phyloP scores from a whole-genome alignment of 495 filamentous ascomycete genomes.

The Daldinia caldariorum region DNA sequence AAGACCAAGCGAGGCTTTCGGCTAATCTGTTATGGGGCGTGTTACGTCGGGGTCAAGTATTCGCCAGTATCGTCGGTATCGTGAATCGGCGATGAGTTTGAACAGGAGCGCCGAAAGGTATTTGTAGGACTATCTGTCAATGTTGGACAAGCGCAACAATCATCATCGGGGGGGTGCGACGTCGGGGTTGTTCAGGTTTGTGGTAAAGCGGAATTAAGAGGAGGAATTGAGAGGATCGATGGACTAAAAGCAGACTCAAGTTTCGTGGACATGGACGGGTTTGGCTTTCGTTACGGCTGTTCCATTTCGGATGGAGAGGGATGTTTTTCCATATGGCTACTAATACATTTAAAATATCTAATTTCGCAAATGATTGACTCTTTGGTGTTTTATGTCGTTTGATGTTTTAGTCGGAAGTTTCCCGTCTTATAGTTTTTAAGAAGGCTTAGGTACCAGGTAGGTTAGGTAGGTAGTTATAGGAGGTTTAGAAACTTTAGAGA shows the following conservation, averaged over 20 bases:
- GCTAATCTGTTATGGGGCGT: slow-evolving; percentile 12
- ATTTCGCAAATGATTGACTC: slow-evolving; percentile 22
- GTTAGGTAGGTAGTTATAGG: no score
- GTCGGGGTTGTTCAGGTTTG: slow-evolving; percentile 32
- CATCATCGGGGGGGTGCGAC: slow-evolving; percentile 42
- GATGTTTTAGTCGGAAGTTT: slow-evolving; percentile 5
- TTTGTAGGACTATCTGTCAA: slow-evolving; percentile 34
- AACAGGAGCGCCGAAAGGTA: slow-evolving; percentile 8
- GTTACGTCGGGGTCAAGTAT: slow-evolving; percentile 18
- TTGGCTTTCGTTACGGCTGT: slow-evolving; percentile 30
- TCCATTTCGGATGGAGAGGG: slow-evolving; percentile 34
- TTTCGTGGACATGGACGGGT: slow-evolving; percentile 13
- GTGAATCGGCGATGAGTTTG: slow-evolving; percentile 14
- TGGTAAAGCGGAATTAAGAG: slow-evolving; percentile 26
- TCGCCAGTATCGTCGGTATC: slow-evolving; percentile 17
- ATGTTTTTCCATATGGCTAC: slow-evolving; percentile 22
- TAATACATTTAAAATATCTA: slow-evolving; percentile 29
- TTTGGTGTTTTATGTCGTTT: background rate
- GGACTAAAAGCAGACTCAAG: slow-evolving; percentile 14
- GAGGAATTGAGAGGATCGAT: slow-evolving; percentile 29
- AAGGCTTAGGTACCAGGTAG: no score
- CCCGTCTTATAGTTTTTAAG: background rate
- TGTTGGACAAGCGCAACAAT: slow-evolving; percentile 44
- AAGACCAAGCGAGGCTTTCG: slow-evolving; percentile 12
- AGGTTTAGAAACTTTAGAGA: background rate